Base-by-base conservation (phyloP, 208 protist genomes). In the Trypanosoma boissoni region DNA sequence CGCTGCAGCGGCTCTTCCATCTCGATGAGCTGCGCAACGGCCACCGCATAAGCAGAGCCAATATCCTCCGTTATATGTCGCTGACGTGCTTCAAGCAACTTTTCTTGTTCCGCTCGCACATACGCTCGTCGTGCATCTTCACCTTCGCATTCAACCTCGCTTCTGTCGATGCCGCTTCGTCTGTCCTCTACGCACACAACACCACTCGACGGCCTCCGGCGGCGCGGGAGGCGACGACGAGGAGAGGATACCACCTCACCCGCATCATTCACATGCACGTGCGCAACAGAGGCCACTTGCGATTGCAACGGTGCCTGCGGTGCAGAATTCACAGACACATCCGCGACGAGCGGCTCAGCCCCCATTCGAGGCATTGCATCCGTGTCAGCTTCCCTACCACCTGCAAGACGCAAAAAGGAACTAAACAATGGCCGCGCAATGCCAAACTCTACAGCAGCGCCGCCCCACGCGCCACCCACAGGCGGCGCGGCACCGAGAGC, bases 1-100 rank as follows among this genome's bases (percentile, higher is more conserved):
- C 79, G 71, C 32, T 58, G 56, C 32, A 78, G 50, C 23, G 68
- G 69, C 57, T 86, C 79, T 34, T 77, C 75, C 51, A 74, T 64
- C 8, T 59, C 61, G 20, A 58, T 48, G 16, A 81, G 37, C 18
- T 56, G 64, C 16, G 39, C 56, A n/a, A 52, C 34, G 3, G 28
- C 16, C 9, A 12, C 23, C 21, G 20, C 29, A 54, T 45, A 0
- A 9, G 14, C 36, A 8, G 24, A 23, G 24, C 23, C 20, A 24
- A 29, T 32, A 45, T 28, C 18, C 18, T 51, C 18, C 5, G 21
- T 31, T 7, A 9, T n/a, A 6, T 41, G 26, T 4, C 21, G 12
- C 1, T 37, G 31, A 7, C 41, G 37, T 29, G 45, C 10, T n/a
- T 42, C 26, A 10, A 69, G 32, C 23, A 69, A 32, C 26, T 70